phyloP scores from a whole-genome alignment of 352 stramenopile genomes.

The Aphanomyces euteiches region DNA sequence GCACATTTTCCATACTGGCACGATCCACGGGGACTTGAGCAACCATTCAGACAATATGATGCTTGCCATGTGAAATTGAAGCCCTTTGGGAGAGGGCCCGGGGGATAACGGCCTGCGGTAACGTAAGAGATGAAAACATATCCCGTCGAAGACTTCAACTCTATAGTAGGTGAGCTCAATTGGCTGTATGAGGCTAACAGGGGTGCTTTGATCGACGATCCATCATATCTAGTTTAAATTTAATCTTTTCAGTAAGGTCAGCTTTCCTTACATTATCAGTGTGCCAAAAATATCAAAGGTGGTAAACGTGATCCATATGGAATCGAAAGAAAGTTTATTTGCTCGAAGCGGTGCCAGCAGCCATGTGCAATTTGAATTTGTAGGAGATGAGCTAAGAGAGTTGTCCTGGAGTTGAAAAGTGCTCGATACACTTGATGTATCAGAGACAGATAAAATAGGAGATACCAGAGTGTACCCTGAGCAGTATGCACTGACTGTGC shows the following conservation, averaged over 20 bases:
- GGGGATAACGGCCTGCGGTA: neutral
- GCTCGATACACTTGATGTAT: neutral
- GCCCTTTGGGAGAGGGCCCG: neutral
- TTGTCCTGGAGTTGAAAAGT: constrained; percentile 12
- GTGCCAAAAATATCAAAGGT: too few species aligned
- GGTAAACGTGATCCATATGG: neutral
- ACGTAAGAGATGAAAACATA: constrained; percentile 1
- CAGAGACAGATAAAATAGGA: neutral
- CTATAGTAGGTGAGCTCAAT: neutral
- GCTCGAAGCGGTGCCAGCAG: neutral
- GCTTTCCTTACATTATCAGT: too few species aligned
- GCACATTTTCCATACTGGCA: constrained; percentile 1
- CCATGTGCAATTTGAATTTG: constrained; percentile 10
- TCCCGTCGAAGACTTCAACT: neutral
- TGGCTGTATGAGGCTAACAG: neutral
- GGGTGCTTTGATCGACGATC: neutral
- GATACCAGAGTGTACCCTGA: neutral
- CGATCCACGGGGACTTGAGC: neutral
- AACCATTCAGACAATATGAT: constrained; percentile 16
- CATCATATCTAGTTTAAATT: neutral
- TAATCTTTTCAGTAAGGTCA: too few species aligned
- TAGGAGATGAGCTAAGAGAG: neutral
- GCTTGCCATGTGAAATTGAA: constrained; percentile 18
- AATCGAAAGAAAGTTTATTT: neutral
- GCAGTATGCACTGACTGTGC: constrained; percentile 15